Evolutionary conservation across 495 filamentous ascomycete genomes (phyloP).

Genomic region (Peziza echinospora): DNA sequence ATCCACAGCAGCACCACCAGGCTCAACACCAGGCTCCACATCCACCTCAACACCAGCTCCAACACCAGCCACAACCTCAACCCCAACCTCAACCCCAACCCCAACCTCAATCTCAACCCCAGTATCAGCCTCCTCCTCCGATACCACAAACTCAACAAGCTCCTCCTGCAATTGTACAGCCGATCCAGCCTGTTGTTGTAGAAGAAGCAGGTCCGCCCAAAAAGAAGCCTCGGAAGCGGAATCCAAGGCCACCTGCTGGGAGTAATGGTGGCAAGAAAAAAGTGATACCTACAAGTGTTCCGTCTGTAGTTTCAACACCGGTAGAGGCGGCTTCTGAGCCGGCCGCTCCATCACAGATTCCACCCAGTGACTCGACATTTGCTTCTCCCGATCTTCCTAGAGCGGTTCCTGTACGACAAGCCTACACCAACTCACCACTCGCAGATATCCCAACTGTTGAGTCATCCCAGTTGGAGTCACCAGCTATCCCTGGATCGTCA

Average conservation of each 20-base stretch:
- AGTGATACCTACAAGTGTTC: constrained; percentile 2
- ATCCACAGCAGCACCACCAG: background rate
- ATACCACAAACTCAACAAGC: constrained; percentile 7
- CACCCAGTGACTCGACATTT: background rate
- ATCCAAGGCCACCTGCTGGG: constrained; percentile 8
- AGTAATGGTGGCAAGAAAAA: constrained; percentile 12
- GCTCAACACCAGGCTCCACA: background rate
- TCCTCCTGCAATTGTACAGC: constrained; percentile 1
- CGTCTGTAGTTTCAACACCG: constrained; percentile 12
- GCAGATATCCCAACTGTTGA: background rate
- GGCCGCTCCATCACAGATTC: background rate
- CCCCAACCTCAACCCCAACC: no score
- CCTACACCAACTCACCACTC: background rate
- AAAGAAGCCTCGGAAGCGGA: constrained; percentile 13
- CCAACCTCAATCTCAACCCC: background rate
- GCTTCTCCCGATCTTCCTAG: background rate
- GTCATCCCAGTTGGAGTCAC: background rate
- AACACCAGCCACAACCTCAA: background rate
- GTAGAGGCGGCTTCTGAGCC: constrained; percentile 6
- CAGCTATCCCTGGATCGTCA: background rate
- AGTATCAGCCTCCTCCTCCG: constrained; percentile 2
- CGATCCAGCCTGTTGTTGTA: background rate
- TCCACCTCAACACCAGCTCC: background rate
- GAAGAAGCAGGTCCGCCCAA: constrained; percentile 14
- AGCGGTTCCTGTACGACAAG: background rate